These are phyloP conservation scores for Solanum hybrid DNA, from an alignment of 305 asterid species.

Conservation along the genomic window DNA sequence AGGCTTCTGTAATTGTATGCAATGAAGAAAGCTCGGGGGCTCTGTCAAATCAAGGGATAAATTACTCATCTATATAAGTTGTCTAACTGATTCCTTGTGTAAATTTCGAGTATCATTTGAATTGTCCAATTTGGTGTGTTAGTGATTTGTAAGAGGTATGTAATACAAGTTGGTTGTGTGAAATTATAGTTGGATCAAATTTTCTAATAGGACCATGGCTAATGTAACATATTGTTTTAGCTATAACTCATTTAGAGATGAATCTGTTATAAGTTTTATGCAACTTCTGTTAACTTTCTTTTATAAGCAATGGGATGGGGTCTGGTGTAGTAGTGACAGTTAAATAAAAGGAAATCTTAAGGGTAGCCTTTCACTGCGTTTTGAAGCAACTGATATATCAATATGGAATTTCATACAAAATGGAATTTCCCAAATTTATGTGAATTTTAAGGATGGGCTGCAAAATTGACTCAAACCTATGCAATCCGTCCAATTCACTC, in stretches of 20 bases:
- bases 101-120: background rate
- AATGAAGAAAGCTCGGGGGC: background rate
- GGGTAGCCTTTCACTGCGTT: background rate
- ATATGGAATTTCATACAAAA: background rate
- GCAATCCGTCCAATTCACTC: background rate
- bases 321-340: background rate
- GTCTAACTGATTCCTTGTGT: background rate
- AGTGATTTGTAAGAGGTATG: background rate
- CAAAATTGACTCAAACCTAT: background rate
- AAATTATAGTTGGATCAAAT: background rate
- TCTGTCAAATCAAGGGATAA: background rate
- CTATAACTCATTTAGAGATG: background rate
- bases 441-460: background rate
- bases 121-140: background rate
- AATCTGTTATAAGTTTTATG: background rate
- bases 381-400: background rate
- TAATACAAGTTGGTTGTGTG: background rate
- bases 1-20: background rate
- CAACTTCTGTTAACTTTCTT: background rate
- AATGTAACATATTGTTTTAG: background rate
- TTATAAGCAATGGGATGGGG: background rate
- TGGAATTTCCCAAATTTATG: background rate
- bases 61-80: background rate
- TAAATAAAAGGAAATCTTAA: background rate
- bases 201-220: background rate